Evolutionary conservation across 768 basidiomycete species (phyloP).

Genomic region (Lentinula detonsa): DNA sequence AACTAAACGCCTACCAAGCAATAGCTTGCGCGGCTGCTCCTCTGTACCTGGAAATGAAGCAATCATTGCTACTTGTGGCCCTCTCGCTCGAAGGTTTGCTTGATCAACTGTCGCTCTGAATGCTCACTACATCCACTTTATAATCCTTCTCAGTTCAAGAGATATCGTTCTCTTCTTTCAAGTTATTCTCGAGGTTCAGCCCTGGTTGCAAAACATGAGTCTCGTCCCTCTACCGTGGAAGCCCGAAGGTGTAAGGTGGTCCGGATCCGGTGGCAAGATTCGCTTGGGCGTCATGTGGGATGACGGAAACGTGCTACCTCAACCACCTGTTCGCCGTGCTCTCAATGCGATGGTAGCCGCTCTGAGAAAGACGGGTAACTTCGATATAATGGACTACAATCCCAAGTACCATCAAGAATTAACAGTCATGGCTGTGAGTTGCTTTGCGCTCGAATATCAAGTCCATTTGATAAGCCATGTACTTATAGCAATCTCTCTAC

Average conservation of each 20-base stretch:
- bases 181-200: slow-evolving; percentile 25
- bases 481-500: slow-evolving; percentile 26
- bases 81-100: slow-evolving; percentile 37
- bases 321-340: slow-evolving; percentile 36
- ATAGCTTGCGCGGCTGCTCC: slow-evolving; percentile 21
- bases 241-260: slow-evolving; percentile 11
- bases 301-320: slow-evolving; percentile 31
- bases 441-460: not conserved
- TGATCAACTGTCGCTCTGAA: not conserved
- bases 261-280: slow-evolving; percentile 20
- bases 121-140: not conserved
- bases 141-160: slow-evolving; percentile 14
- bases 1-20: slow-evolving; percentile 41
- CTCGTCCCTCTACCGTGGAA: slow-evolving; percentile 23
- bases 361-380: slow-evolving; percentile 23
- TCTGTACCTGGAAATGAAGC: slow-evolving; percentile 41
- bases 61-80: slow-evolving; percentile 51
- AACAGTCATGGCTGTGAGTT: slow-evolving; percentile 25
- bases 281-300: slow-evolving; percentile 25
- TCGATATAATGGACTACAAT: slow-evolving; percentile 28
- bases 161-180: slow-evolving; percentile 25
- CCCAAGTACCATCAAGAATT: slow-evolving; percentile 29
- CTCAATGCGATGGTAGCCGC: slow-evolving; percentile 28
- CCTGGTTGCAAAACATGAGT: slow-evolving; percentile 34
- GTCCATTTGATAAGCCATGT: not conserved